Evolutionary conservation across 1,284 basidiomycete genomes (phyloP).

Genomic region (Apiotrichum porosum): DNA sequence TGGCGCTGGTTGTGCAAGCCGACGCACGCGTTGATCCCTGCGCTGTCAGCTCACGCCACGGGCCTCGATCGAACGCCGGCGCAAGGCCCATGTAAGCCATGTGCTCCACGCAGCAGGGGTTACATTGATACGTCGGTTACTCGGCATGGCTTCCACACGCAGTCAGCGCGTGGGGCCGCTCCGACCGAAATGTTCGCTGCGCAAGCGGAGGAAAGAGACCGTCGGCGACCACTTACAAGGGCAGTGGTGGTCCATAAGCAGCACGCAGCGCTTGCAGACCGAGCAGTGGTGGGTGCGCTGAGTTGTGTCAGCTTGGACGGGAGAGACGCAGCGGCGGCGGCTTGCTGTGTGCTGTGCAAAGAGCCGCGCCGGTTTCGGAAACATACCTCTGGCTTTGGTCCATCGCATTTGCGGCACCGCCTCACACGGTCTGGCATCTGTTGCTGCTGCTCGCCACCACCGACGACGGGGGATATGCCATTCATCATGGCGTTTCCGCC

Average conservation of each 20-base stretch:
- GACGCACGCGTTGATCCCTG: conserved; percentile 97
- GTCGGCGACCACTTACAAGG: conserved; percentile 58
- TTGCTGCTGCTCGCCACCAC: background rate
- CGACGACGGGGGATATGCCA: too few species aligned
- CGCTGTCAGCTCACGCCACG: too few species aligned
- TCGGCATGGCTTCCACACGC: too few species aligned
- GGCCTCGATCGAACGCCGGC: too few species aligned
- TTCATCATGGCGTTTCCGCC: background rate
- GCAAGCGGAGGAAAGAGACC: too few species aligned
- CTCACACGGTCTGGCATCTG: conserved; percentile 43
- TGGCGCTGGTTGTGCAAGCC: conserved; percentile 93
- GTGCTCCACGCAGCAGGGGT: too few species aligned
- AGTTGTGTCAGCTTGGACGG: background rate
- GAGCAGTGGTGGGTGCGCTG: conserved; percentile 93
- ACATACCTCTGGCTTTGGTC: conserved; percentile 75
- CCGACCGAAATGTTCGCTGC: background rate
- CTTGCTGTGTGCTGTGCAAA: too few species aligned
- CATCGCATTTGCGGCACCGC: conserved; percentile 64
- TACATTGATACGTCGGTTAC: too few species aligned
- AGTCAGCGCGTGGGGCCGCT: too few species aligned
- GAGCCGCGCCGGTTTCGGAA: background rate
- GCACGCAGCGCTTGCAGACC: conserved; percentile 83
- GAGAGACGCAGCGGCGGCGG: too few species aligned
- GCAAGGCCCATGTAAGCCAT: too few species aligned
- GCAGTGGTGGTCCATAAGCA: conserved; percentile 95